Conservation (phyloP, 225 moss, liverwort and hornwort species). For the Pleurozium schreberi region DNA sequence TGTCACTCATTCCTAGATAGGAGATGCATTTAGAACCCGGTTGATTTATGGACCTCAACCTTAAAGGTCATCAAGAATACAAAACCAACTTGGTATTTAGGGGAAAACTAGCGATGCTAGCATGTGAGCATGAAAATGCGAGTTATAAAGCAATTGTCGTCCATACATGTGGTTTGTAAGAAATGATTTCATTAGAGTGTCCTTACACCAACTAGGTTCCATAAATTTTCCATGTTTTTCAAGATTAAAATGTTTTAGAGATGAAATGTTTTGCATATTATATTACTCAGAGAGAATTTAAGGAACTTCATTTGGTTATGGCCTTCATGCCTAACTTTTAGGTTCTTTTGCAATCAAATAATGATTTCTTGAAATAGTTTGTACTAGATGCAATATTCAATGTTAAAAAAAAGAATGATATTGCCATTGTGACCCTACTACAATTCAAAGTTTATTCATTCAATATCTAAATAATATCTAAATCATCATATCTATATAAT, state of each 20-base stretch:
- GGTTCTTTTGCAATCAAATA: background rate
- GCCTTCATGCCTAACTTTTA: background rate
- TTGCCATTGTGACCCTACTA: background rate
- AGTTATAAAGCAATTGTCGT: background rate
- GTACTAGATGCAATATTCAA: background rate
- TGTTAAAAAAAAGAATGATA: background rate
- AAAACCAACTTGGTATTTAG: background rate
- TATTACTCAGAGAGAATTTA: background rate
- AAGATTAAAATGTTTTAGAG: background rate
- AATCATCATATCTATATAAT: too few relatives aligned
- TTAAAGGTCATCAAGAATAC: background rate
- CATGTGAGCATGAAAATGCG: too few relatives aligned
- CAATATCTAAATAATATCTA: background rate
- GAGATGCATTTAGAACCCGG: rapidly evolving
- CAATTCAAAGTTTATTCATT: background rate
- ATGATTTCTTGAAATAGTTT: background rate
- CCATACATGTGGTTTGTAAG: background rate
- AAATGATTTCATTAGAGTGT: background rate
- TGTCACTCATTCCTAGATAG: background rate
- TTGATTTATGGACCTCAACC: rapidly evolving
- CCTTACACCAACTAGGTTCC: too few relatives aligned
- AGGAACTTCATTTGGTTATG: background rate
- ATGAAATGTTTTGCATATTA: background rate
- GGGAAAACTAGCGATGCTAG: too few relatives aligned
- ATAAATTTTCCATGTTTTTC: background rate